phyloP scores from a whole-genome alignment of 257 asterid species.

The Knoxia roxburghii region DNA sequence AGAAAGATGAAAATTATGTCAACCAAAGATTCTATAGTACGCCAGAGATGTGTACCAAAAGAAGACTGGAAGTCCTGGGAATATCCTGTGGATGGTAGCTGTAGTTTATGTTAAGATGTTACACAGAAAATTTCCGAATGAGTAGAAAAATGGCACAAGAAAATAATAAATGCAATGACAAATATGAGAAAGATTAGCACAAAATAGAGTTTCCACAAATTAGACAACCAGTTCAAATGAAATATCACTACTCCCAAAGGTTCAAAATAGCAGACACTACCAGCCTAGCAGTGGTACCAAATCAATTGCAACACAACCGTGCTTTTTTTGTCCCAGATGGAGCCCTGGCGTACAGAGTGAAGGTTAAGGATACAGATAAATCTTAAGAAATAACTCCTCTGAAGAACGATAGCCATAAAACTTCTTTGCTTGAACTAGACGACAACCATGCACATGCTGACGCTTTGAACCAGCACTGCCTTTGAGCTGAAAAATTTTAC shows the following conservation, averaged over 20 bases:
- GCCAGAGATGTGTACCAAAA: slow-evolving; percentile 50
- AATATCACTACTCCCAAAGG: neutral
- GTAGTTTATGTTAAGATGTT: slow-evolving; percentile 58
- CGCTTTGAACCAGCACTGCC: slow-evolving; percentile 75
- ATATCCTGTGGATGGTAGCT: slow-evolving; percentile 93
- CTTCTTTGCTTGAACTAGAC: slow-evolving; percentile 76
- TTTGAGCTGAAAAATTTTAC: slow-evolving; percentile 53
- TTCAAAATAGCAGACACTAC: neutral
- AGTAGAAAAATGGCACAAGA: neutral
- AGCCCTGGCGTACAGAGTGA: neutral
- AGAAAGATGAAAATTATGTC: slow-evolving; percentile 5
- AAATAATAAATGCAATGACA: neutral
- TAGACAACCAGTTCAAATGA: neutral
- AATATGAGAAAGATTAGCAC: neutral
- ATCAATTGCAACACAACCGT: neutral
- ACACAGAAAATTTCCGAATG: slow-evolving; percentile 16
- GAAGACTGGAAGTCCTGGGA: slow-evolving; percentile 80
- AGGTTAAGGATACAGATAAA: slow-evolving; percentile 74
- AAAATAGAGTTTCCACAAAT: neutral
- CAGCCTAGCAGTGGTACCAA: neutral
- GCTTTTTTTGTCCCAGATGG: neutral
- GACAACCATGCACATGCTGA: slow-evolving; percentile 86
- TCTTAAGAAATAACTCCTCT: slow-evolving; percentile 88
- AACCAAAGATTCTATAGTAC: slow-evolving; percentile 8
- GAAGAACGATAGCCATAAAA: slow-evolving; percentile 86